These are phyloP conservation scores for Yamadazyma atmosphaerica DNA, from an alignment of 1,139 yeast genomes.

Conservation along the genomic window DNA sequence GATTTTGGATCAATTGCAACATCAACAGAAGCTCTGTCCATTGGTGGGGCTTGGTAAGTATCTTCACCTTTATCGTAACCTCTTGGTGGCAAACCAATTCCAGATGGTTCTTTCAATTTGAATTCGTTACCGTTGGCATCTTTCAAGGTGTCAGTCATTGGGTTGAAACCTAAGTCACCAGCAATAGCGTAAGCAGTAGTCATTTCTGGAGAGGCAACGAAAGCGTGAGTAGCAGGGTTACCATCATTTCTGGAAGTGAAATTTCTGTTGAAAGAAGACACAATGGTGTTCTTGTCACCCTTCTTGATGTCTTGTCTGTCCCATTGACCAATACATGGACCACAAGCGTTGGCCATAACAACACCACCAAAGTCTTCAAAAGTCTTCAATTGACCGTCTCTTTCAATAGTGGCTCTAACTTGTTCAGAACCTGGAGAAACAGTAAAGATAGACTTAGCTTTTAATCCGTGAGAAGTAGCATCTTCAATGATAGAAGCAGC, in stretches of 20 bases:
- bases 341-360: slow-evolving; percentile 98
- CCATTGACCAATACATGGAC: slow-evolving; percentile 99
- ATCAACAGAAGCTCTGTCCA: slow-evolving; percentile 71
- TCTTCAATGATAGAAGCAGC: slow-evolving; percentile 92
- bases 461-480: slow-evolving; percentile 88
- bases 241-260: slow-evolving; percentile 99
- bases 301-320: slow-evolving; percentile 95
- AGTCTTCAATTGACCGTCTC: slow-evolving; percentile 92
- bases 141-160: slow-evolving; percentile 90
- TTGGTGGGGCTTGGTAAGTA: slow-evolving; percentile 98
- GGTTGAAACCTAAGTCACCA: slow-evolving; percentile 98
- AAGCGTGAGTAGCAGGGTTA: slow-evolving; percentile 97
- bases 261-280: slow-evolving; percentile 98
- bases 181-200: slow-evolving; percentile 95
- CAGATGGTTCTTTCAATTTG: slow-evolving; percentile 85
- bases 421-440: slow-evolving; percentile 99
- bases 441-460: slow-evolving; percentile 86
- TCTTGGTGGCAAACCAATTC: slow-evolving; percentile 87
- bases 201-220: slow-evolving; percentile 97
- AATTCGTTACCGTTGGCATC: slow-evolving; percentile 96
- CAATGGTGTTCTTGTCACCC: slow-evolving; percentile 98
- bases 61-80: slow-evolving; percentile 95
- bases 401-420: slow-evolving; percentile 96
- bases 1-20: slow-evolving; percentile 86
- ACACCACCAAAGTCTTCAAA: slow-evolving; percentile 93